These are phyloP conservation scores for Colletotrichum zoysiae DNA, from an alignment of 2,329 filamentous ascomycete genomes.

Conservation along the genomic window DNA sequence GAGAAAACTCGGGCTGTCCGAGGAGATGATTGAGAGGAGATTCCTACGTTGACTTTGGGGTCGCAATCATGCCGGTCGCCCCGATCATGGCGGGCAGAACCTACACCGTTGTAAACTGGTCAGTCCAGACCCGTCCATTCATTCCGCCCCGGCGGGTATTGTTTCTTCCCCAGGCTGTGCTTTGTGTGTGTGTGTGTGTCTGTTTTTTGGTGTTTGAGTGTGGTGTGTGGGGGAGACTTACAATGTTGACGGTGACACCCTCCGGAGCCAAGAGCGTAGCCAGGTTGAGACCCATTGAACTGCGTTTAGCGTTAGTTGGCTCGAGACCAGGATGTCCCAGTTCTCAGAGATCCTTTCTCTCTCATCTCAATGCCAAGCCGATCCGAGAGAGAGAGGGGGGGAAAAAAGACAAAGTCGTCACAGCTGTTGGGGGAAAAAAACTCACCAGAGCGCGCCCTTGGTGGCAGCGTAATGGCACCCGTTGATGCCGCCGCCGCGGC, in stretches of 20 bases:
- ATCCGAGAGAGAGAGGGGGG: no score
- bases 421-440: neutral
- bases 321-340: neutral
- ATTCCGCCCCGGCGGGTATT: no score
- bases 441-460: conserved; percentile 46
- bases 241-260: conserved; percentile 52
- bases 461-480: conserved; percentile 53
- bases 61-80: conserved; percentile 52
- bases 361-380: no score
- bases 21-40: neutral
- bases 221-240: conserved; percentile 36
- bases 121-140: neutral
- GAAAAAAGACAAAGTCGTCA: no score
- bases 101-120: conserved; percentile 39
- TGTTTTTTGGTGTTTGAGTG: neutral
- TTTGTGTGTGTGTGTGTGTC: neutral
- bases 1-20: neutral
- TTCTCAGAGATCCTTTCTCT: no score
- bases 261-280: conserved; percentile 50
- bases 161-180: neutral
- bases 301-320: conserved; percentile 32
- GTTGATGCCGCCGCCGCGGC: conserved; percentile 51
- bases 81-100: conserved; percentile 54
- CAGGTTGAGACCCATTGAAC: conserved; percentile 53
- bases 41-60: conserved; percentile 47